A percentile compares a stretch with the other conserved stretches of the same genome.
These are phyloP conservation scores for Takashimella tepidaria DNA, from an alignment of 1,284 basidiomycete genomes.

Conservation along the genomic window DNA sequence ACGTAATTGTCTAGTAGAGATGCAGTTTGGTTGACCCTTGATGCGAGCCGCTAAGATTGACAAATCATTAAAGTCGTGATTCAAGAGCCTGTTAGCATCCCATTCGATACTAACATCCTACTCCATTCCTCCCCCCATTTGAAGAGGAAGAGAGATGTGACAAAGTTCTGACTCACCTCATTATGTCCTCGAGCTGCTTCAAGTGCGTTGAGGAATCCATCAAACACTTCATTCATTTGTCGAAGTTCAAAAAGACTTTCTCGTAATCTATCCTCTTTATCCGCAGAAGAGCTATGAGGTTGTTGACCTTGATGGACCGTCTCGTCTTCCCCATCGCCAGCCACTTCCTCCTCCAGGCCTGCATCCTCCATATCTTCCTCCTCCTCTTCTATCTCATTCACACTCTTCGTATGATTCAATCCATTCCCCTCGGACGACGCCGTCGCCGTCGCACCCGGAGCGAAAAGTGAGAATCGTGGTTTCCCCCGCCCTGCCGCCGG, in stretches of 20 bases:
- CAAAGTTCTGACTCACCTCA: slow-evolving; percentile 27
- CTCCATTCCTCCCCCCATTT: not conserved
- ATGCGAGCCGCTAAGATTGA: slow-evolving; percentile 35
- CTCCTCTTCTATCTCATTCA: slow-evolving; percentile 9
- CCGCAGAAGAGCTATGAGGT: not conserved
- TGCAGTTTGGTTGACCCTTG: slow-evolving; percentile 37
- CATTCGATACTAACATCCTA: too few relatives aligned
- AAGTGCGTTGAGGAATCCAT: slow-evolving; percentile 37
- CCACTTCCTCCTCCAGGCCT: not conserved
- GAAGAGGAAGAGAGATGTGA: not conserved
- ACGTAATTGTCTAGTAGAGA: slow-evolving; percentile 43
- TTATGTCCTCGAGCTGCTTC: slow-evolving; percentile 40
- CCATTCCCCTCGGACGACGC: too few relatives aligned
- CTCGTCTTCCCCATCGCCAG: not conserved
- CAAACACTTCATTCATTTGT: slow-evolving; percentile 45
- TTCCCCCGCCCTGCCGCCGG: slow-evolving; percentile 1
- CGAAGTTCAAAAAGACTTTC: slow-evolving; percentile 42
- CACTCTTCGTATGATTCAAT: too few relatives aligned
- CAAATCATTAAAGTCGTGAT: not conserved
- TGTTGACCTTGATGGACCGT: not conserved
- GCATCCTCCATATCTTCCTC: slow-evolving; percentile 12
- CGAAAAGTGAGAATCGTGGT: slow-evolving; percentile 20
- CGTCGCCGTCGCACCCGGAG: not conserved
- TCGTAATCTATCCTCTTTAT: slow-evolving; percentile 31
- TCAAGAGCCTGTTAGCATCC: too few relatives aligned